Evolutionary conservation across 805 yeast species (phyloP), one percentile per base, ranked within the genome.

Genomic region (Priceomyces medius): DNA sequence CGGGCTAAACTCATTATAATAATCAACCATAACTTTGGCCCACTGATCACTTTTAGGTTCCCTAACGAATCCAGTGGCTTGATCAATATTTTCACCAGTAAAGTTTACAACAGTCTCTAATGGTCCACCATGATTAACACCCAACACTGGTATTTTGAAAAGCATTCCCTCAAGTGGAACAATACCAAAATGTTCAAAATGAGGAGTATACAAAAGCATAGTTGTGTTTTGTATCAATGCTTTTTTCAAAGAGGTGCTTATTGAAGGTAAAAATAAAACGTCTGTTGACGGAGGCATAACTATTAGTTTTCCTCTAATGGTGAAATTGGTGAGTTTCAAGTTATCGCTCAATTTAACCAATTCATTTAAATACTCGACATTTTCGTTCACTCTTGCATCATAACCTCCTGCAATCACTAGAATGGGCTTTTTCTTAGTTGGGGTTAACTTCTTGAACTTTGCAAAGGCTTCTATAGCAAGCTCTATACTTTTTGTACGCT

Each of bases 101-200:
- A 47, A 67, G 41, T 59, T 50, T 7, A 69, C 71, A 7, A 85
- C 67, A 0, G 96, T 83, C 58, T 93, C 99, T 26, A 82, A 63
- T 0, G 99, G 99, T 0, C 99, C 99, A 20, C 99, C 99, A 29
- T 80, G 80, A 54, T 86, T 80, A 4, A 84, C 83, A 0, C 97
- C 97, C 38, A 93, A 65, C 0, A 90, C 97, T 0, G 96, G 88
- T 0, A 83, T 83, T 20, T 86, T 84, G 43, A 78, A 72, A 35
- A 83, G 74, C 97, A 93, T 90, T 9, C 96, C 90, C 59, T 93
- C 99, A 12, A 93, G 73, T 1, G 99, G 99, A 7, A 93, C 99
- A 48, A 93, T 93, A 10, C 99, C 99, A 58, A 93, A 93, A 65
- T 93, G 99, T 61, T 93, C 99, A 53, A 76, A 77, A 0, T 85